Conservation (phyloP, 495 filamentous ascomycete species). For the Neurospora africana region DNA sequence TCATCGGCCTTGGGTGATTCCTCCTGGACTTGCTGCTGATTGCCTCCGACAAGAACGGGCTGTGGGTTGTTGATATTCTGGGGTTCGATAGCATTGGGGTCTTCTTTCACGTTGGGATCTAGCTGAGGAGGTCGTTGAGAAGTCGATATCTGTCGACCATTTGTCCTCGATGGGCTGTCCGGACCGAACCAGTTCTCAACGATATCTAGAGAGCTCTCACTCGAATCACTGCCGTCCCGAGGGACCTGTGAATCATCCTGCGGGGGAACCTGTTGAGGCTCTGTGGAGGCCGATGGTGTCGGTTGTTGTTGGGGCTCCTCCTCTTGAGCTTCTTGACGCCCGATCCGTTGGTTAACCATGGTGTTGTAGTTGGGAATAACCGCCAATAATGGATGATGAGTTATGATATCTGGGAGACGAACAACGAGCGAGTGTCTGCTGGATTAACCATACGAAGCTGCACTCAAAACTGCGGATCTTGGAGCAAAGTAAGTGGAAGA, state of each 20-base stretch:
- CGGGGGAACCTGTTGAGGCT: background rate
- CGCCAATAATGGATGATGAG: background rate
- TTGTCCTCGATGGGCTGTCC: too few species aligned
- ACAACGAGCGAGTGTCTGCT: background rate
- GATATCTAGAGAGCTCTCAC: background rate
- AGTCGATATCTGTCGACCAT: too few species aligned
- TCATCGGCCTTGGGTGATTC: background rate
- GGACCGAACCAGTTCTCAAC: background rate
- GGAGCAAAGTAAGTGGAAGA: background rate
- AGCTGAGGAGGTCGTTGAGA: background rate
- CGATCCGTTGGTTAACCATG: background rate
- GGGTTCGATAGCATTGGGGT: background rate
- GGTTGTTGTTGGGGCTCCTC: background rate
- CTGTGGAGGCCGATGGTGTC: background rate
- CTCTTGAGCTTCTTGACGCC: background rate
- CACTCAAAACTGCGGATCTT: background rate
- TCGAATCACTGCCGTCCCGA: background rate
- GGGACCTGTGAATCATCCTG: background rate
- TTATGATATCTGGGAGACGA: background rate
- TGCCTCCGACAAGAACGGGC: background rate
- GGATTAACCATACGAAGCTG: background rate
- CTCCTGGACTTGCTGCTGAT: background rate
- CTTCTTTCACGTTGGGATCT: background rate
- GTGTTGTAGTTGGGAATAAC: background rate
- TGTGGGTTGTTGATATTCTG: background rate